These are phyloP conservation scores for Arthrobotrys pseudoclavata DNA, from an alignment of 2,329 filamentous ascomycete species.

Conservation along the genomic window DNA sequence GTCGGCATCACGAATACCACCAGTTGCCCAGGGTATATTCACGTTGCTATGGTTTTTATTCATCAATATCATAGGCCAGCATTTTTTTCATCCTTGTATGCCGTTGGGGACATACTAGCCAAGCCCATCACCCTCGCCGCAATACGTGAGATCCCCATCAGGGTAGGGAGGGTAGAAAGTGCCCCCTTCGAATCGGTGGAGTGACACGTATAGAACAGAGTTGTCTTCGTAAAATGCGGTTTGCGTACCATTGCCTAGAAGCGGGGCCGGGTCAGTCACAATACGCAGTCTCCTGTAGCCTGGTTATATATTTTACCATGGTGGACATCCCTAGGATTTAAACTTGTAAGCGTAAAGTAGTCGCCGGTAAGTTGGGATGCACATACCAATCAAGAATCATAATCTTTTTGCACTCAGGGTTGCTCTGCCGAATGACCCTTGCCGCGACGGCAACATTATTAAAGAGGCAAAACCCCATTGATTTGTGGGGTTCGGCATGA, in stretches of 20 bases:
- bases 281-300: background rate
- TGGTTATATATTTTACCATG: conserved; percentile 69
- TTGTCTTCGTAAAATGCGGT: conserved; percentile 96
- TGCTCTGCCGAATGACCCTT: conserved; percentile 85
- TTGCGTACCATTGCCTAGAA: conserved; percentile 86
- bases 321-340: conserved; percentile 73
- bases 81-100: background rate
- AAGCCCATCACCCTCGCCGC: conserved; percentile 72
- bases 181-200: conserved; percentile 89
- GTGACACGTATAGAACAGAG: conserved; percentile 93
- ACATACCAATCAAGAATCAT: conserved; percentile 94
- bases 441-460: conserved; percentile 96
- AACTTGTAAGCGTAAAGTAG: background rate
- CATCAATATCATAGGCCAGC: conserved; percentile 14
- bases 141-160: conserved; percentile 74
- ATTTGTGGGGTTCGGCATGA: conserved; percentile 86
- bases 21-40: conserved; percentile 77
- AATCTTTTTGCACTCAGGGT: conserved; percentile 88
- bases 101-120: conserved; percentile 69
- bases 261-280: background rate
- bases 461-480: conserved; percentile 94
- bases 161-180: conserved; percentile 81
- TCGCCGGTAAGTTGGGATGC: background rate
- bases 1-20: conserved; percentile 92
- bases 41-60: conserved; percentile 70